Evolutionary conservation across 2,329 filamentous ascomycete species (phyloP).

Genomic region (Pseudocercospora fuligena): DNA sequence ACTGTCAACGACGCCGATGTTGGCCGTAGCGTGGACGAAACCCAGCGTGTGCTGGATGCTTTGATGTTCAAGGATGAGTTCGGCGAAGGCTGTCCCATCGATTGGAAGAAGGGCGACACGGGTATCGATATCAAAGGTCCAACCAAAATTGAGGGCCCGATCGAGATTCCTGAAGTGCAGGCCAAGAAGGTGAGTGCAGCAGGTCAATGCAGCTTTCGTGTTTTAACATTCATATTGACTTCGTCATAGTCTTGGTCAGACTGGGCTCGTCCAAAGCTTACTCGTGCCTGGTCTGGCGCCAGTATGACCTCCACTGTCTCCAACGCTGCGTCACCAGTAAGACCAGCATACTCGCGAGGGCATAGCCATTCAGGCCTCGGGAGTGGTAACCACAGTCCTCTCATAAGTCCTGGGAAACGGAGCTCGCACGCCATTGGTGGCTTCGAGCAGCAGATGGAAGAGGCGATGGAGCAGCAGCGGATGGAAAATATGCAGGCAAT

Average conservation of each 20-base stretch:
- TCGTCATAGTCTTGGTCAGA: conserved; percentile 36
- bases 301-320: conserved; percentile 27
- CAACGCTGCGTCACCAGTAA: conserved; percentile 14
- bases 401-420: conserved; percentile 34
- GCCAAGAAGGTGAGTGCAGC: neutral
- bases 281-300: conserved; percentile 37
- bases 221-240: neutral
- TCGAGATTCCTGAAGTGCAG: conserved; percentile 34
- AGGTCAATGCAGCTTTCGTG: neutral
- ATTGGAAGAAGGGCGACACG: conserved; percentile 42
- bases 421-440: conserved; percentile 17
- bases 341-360: conserved; percentile 7
- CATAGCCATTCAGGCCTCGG: conserved; percentile 21
- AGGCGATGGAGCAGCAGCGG: conserved; percentile 33
- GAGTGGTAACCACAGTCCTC: conserved; percentile 22
- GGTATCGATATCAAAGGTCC: conserved; percentile 35
- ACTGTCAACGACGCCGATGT: conserved; percentile 70
- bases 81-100: conserved; percentile 44
- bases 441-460: conserved; percentile 30
- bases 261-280: conserved; percentile 40
- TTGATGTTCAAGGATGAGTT: conserved; percentile 53
- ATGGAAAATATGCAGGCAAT: conserved; percentile 40
- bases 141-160: conserved; percentile 32
- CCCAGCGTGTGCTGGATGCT: conserved; percentile 61
- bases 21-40: conserved; percentile 68